A percentile compares a stretch with the other conserved stretches of the same genome.
Evolutionary conservation across 176 grass and related monocot species (phyloP).

Genomic region (Ampelocalamus luodianensis): DNA sequence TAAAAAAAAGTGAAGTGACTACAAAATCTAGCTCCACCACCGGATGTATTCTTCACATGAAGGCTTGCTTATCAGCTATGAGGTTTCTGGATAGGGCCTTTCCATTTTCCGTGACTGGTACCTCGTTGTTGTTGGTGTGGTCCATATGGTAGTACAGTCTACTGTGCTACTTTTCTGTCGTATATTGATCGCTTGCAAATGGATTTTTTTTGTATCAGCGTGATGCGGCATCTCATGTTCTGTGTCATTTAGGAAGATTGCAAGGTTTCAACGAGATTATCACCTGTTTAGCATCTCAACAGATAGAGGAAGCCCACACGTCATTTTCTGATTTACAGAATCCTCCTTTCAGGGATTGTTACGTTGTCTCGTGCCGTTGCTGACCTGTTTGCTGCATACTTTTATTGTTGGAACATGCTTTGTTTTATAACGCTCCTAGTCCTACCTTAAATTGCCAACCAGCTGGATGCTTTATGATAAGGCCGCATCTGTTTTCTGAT

Average conservation of each 20-base stretch:
- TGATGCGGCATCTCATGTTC: constrained; percentile 19
- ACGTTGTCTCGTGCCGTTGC: background rate
- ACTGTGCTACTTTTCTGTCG: constrained; percentile 1
- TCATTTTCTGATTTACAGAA: constrained; percentile 41
- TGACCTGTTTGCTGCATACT: background rate
- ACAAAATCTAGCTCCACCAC: constrained; percentile 35
- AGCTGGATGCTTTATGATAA: constrained; percentile 36
- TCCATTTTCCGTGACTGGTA: background rate
- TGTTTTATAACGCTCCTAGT: background rate
- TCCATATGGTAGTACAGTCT: constrained; percentile 19
- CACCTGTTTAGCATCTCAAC: background rate
- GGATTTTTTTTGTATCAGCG: constrained; percentile 13
- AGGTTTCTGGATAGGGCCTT: constrained; percentile 22
- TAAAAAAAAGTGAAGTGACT: background rate
- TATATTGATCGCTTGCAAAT: background rate
- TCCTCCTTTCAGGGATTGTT: constrained; percentile 11
- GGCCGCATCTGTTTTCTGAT: constrained; percentile 5
- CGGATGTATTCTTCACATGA: constrained; percentile 27
- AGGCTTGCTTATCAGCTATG: constrained; percentile 19
- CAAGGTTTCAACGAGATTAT: background rate
- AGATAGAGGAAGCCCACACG: background rate
- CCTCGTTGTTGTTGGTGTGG: background rate
- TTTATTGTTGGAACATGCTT: constrained; percentile 26
- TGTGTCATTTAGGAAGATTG: constrained; percentile 15
- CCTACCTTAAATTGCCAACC: constrained; percentile 32